These are phyloP conservation scores for Garcia nutans DNA, from an alignment of 345 rosid species.

Conservation along the genomic window DNA sequence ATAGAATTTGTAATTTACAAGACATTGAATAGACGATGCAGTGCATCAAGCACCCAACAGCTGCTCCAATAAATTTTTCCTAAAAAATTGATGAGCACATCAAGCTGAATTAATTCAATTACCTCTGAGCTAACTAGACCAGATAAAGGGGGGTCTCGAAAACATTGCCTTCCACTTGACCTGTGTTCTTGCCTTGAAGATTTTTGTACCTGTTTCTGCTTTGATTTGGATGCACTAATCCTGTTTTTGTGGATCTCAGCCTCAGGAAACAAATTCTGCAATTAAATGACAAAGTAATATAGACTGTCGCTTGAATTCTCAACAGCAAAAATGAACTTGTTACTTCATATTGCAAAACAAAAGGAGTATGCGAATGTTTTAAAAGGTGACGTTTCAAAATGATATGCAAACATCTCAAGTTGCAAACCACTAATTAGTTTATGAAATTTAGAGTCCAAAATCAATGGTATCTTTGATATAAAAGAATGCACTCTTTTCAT, in stretches of 20 bases:
- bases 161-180: conserved; percentile 23
- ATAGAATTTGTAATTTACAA: neutral
- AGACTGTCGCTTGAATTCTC: too few relatives aligned
- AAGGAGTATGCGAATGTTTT: neutral
- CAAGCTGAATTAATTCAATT: conserved; percentile 2
- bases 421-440: neutral
- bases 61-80: neutral
- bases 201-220: conserved; percentile 23
- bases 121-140: conserved; percentile 32
- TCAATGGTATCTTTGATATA: too few relatives aligned
- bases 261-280: conserved; percentile 33
- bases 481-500: too few relatives aligned
- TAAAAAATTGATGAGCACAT: neutral
- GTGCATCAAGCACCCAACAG: neutral
- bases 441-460: too few relatives aligned
- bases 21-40: neutral
- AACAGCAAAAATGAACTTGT: neutral
- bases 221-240: conserved; percentile 19
- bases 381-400: neutral
- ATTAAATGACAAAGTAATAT: neutral
- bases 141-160: conserved; percentile 31
- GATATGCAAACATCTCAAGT: neutral
- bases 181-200: conserved; percentile 19
- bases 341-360: neutral
- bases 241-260: conserved; percentile 16